Base-by-base conservation (phyloP, 352 stramenopile species). In the Globisporangium perplexum region DNA sequence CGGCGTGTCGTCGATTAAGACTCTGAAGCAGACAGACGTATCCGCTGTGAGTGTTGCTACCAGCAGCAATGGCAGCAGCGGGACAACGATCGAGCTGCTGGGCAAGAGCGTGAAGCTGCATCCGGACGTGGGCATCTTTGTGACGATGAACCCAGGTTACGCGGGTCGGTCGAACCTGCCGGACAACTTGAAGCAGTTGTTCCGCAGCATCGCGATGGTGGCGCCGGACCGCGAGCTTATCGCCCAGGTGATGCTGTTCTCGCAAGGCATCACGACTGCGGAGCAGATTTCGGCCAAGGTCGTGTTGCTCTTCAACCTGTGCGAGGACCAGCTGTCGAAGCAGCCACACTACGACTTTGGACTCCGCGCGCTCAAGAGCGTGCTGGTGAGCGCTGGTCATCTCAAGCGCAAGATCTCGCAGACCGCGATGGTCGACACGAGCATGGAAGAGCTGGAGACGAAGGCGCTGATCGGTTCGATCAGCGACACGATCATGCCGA, bases 141-240 rank as follows among this genome's bases (percentile, higher is more conserved):
- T 99, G 33, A 99, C 98, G 17, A 99, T 99, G 97, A 99, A 99
- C 71, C 98, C 98, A 36, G 96, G 95, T 24, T 99, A 99, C 70
- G 98, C 98, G 53, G 98, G 98, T 12, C 85, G 97, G 60, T 98
- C 90, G 10, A 98, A 98, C 64, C 63, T 98, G 39, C 95, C 95
- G 0, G 96, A 99, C 67, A 99, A 99, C 70, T 77, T 99, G 50
- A 99, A 99, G 72, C 96, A 97, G 53, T 77, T 99, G 2, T 99
- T 99, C 86, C 82, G 98, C 11, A 98, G 97, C 52, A 98, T 99
- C 55, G 98, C 98, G 7, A 99, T 99, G 98, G 96, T 99, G 59
- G 91, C 97, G 14, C 98, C 98, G 28, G 98, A 99, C 75, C 77
- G 96, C 14, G 97, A 99, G 53, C 68, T 99, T 36, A 99, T 99